phyloP scores from a whole-genome alignment of 192 early-diverging fungal species.

The Backusella mclennaniae region DNA sequence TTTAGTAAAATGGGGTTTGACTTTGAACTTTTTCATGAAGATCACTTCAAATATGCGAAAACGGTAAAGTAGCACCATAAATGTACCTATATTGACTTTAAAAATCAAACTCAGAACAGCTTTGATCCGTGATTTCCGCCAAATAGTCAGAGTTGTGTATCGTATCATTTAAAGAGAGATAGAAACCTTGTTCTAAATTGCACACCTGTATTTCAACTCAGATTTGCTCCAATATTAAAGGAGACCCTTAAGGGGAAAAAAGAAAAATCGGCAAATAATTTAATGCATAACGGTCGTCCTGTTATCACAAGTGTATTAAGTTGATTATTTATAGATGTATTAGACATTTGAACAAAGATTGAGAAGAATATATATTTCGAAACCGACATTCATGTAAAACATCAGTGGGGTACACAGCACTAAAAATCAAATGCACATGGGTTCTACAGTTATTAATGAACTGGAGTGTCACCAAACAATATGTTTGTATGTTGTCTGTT shows the following conservation, averaged over 20 bases:
- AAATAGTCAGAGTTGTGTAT: background rate
- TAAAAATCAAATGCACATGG: background rate
- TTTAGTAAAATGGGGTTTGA: background rate
- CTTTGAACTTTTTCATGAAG: background rate
- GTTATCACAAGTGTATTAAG: background rate
- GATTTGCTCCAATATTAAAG: background rate
- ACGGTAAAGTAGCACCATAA: background rate
- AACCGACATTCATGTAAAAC: background rate
- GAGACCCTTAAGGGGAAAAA: background rate
- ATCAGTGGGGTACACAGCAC: background rate
- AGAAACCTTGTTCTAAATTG: background rate
- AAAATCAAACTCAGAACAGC: background rate
- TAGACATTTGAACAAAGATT: background rate
- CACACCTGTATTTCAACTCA: background rate
- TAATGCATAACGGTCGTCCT: background rate
- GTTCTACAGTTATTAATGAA: background rate
- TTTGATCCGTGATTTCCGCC: background rate
- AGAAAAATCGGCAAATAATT: background rate
- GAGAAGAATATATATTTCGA: background rate
- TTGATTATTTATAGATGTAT: background rate
- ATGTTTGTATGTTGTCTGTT: background rate
- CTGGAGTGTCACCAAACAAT: background rate
- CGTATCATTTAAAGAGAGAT: background rate
- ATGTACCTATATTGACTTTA: background rate
- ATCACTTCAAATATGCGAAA: background rate